Evolutionary conservation across 2,329 filamentous ascomycete genomes (phyloP).

Genomic region (Xylaria sp.): DNA sequence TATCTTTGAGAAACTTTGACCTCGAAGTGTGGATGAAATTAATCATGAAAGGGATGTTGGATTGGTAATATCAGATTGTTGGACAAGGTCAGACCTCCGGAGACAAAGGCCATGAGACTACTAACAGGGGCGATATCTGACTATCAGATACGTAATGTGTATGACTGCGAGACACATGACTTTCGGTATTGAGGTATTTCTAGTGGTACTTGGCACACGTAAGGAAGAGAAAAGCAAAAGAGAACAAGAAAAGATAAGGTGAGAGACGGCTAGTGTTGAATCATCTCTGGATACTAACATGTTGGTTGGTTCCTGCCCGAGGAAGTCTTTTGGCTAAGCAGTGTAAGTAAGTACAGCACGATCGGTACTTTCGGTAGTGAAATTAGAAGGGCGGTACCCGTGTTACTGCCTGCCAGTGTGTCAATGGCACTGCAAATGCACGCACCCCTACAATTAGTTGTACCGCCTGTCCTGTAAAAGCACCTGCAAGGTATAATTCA

Average conservation of each 20-base stretch:
- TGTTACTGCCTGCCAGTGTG: not conserved
- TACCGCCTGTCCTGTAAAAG: not conserved
- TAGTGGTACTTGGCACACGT: not conserved
- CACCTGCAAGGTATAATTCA: conserved; percentile 12
- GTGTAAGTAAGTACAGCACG: conserved; percentile 5
- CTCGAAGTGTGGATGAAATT: not conserved
- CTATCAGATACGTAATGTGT: conserved; percentile 15
- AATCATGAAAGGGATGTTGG: conserved; percentile 6
- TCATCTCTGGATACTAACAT: conserved; percentile 4
- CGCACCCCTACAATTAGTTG: conserved; percentile 4
- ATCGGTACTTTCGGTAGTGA: conserved; percentile 4
- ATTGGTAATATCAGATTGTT: not conserved
- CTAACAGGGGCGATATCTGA: conserved; percentile 6
- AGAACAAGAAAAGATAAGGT: not conserved
- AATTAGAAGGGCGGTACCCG: conserved; percentile 18
- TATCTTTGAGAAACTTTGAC: conserved; percentile 5
- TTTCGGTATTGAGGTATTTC: not conserved
- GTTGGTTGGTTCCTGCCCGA: conserved; percentile 1
- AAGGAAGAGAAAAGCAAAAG: not conserved
- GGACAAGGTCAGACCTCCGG: conserved; percentile 7
- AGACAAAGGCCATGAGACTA: conserved; percentile 6
- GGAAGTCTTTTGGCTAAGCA: not conserved
- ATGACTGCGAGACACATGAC: conserved; percentile 12
- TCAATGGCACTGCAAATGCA: conserved; percentile 11
- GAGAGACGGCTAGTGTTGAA: conserved; percentile 13